phyloP scores from a whole-genome alignment of 495 filamentous ascomycete genomes.

The Lasiosphaeria miniovina region DNA sequence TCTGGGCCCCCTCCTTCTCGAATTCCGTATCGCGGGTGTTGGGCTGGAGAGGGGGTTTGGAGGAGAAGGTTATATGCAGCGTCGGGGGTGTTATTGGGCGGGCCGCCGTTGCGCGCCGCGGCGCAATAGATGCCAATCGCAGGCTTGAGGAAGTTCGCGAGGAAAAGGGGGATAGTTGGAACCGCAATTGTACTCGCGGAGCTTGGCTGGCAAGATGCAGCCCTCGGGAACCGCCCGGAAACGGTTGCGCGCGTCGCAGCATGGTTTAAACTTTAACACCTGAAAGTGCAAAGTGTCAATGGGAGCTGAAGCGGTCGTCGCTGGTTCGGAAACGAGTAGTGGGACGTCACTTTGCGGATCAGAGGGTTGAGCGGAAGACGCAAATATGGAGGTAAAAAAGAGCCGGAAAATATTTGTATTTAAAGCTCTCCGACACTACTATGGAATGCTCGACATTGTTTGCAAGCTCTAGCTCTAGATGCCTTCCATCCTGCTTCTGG shows the following conservation, averaged over 20 bases:
- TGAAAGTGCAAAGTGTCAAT: neutral
- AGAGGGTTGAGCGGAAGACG: no score
- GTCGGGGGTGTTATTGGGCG: constrained; percentile 1
- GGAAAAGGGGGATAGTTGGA: neutral
- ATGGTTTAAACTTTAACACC: constrained; percentile 5
- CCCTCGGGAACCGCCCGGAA: constrained; percentile 13
- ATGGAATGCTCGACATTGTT: no score
- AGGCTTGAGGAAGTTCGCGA: neutral
- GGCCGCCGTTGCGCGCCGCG: neutral
- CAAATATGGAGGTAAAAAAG: no score
- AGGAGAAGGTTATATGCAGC: constrained; percentile 17
- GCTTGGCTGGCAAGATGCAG: constrained; percentile 12
- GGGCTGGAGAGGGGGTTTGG: constrained; percentile 26
- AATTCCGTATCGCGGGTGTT: constrained; percentile 45
- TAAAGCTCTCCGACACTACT: no score
- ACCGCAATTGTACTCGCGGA: neutral
- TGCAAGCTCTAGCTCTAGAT: no score
- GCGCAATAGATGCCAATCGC: neutral
- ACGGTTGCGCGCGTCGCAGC: constrained; percentile 22
- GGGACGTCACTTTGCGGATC: no score
- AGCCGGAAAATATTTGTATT: no score
- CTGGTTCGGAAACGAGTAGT: neutral
- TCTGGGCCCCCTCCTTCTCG: constrained; percentile 48
- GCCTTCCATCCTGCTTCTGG: no score
- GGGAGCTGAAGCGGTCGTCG: neutral